These are phyloP conservation scores for Pseudogymnoascus sp. DNA, from an alignment of 2,329 filamentous ascomycete species.

Conservation along the genomic window DNA sequence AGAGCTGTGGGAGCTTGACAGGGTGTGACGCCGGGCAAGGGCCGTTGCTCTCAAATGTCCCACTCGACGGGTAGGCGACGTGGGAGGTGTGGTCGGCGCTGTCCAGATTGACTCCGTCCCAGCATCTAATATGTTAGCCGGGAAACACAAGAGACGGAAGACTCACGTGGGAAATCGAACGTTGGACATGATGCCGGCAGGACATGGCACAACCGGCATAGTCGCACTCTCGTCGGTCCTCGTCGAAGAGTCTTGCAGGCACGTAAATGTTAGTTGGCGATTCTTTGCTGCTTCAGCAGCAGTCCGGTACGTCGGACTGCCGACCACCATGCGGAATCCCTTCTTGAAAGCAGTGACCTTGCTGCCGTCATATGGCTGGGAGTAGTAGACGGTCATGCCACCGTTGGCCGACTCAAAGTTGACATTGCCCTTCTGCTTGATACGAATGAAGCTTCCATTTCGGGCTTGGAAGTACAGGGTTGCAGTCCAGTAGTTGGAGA, in stretches of 20 bases:
- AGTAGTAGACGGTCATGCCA: slow-evolving; percentile 33
- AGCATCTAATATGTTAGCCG: slow-evolving; percentile 15
- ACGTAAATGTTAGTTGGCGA: slow-evolving; percentile 38
- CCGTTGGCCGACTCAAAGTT: slow-evolving; percentile 28
- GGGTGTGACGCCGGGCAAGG: slow-evolving; percentile 30
- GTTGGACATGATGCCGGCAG: slow-evolving; percentile 28
- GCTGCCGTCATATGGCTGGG: slow-evolving; percentile 24
- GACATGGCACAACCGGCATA: slow-evolving; percentile 30
- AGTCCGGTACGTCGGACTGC: slow-evolving; percentile 31
- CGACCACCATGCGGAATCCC: slow-evolving; percentile 40
- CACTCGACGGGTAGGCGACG: slow-evolving; percentile 24
- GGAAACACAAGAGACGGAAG: neutral
- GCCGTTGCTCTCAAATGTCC: slow-evolving; percentile 17
- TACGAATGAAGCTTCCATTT: slow-evolving; percentile 28
- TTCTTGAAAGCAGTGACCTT: slow-evolving; percentile 39
- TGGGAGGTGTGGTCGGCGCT: slow-evolving; percentile 19
- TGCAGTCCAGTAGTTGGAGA: slow-evolving; percentile 32
- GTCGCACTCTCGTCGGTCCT: slow-evolving; percentile 33
- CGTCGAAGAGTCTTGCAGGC: slow-evolving; percentile 32
- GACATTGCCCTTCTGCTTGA: slow-evolving; percentile 28
- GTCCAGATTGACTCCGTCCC: slow-evolving; percentile 23
- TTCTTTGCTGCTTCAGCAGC: slow-evolving; percentile 31
- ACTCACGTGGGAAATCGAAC: slow-evolving; percentile 25
- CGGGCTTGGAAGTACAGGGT: slow-evolving; percentile 26
- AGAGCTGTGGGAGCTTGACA: slow-evolving; percentile 41